phyloP scores from a whole-genome alignment of 768 basidiomycete species.

The Suillus subaureus region DNA sequence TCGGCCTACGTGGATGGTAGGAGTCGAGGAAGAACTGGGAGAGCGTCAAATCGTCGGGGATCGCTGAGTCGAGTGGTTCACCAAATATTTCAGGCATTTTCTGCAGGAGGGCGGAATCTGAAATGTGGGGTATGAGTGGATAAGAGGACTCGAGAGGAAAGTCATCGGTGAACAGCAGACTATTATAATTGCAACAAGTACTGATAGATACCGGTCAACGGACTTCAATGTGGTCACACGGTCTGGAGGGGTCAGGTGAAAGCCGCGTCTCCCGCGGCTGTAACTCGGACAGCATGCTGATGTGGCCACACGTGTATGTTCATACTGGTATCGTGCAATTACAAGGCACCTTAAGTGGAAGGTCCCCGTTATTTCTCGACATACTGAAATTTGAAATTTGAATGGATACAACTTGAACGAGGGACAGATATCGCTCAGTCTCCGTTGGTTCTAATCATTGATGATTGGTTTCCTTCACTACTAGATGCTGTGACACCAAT shows the following conservation, averaged over 20 bases:
- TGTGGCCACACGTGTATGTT: background rate
- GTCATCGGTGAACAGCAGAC: background rate
- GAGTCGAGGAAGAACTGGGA: conserved; percentile 66
- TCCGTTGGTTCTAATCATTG: too few relatives aligned
- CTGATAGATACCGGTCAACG: background rate
- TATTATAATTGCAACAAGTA: background rate
- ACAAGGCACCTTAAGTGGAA: too few relatives aligned
- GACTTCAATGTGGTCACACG: background rate
- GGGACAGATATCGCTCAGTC: background rate
- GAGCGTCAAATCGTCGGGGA: conserved; percentile 65
- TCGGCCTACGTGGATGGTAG: conserved; percentile 45
- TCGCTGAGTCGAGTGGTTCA: conserved; percentile 35
- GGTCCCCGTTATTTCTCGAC: background rate
- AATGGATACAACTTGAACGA: background rate
- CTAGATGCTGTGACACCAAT: background rate
- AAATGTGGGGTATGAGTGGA: background rate
- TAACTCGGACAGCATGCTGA: too few relatives aligned
- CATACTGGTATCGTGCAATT: too few relatives aligned
- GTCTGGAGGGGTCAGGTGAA: background rate
- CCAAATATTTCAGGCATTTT: conserved; percentile 31
- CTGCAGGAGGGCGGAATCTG: background rate
- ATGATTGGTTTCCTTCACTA: background rate
- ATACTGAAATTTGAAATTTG: background rate
- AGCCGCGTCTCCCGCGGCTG: background rate
- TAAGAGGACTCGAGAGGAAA: background rate